Percentiles rank a stretch among this genome's conserved stretches.
phyloP scores from a whole-genome alignment of 495 filamentous ascomycete species.

The Daldinia loculata region DNA sequence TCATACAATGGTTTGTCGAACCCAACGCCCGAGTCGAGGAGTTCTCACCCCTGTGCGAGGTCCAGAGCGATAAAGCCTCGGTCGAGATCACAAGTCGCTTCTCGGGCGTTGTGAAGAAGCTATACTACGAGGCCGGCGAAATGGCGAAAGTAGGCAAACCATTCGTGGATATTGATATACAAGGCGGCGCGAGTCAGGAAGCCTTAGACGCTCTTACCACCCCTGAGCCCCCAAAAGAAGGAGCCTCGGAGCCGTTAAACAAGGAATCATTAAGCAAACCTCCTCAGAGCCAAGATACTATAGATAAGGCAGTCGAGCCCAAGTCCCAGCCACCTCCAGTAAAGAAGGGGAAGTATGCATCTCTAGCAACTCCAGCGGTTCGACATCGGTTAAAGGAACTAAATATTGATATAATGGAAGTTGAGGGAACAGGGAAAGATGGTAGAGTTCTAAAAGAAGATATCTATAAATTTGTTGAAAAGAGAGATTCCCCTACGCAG shows the following conservation, averaged over 20 bases:
- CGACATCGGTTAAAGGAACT: constrained; percentile 84
- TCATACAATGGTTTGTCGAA: constrained; percentile 99
- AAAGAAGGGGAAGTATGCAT: constrained; percentile 64
- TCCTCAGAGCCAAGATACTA: constrained; percentile 17
- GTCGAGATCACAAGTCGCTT: constrained; percentile 98
- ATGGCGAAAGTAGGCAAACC: constrained; percentile 94
- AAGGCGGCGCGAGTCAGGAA: constrained; percentile 59
- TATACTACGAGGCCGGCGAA: constrained; percentile 94
- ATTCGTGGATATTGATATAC: constrained; percentile 79
- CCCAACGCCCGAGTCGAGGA: constrained; percentile 96
- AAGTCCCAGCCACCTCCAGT: constrained; percentile 17
- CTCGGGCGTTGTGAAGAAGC: constrained; percentile 93
- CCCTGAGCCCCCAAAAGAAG: constrained; percentile 42
- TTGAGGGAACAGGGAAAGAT: constrained; percentile 88
- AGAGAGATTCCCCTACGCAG: constrained; percentile 46
- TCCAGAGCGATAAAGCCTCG: constrained; percentile 98
- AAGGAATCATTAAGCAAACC: constrained; percentile 34
- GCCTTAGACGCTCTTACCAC: constrained; percentile 55
- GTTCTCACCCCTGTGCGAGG: constrained; percentile 97
- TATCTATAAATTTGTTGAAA: constrained; percentile 73
- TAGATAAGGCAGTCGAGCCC: constrained; percentile 21
- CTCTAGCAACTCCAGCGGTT: constrained; percentile 90
- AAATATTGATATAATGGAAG: constrained; percentile 75
- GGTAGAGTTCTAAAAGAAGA: constrained; percentile 95
- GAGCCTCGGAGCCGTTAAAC: constrained; percentile 34